Evolutionary conservation across 371 early-diverging fungal genomes (phyloP).

Genomic region (Thermomucor indicae-seudaticae): DNA sequence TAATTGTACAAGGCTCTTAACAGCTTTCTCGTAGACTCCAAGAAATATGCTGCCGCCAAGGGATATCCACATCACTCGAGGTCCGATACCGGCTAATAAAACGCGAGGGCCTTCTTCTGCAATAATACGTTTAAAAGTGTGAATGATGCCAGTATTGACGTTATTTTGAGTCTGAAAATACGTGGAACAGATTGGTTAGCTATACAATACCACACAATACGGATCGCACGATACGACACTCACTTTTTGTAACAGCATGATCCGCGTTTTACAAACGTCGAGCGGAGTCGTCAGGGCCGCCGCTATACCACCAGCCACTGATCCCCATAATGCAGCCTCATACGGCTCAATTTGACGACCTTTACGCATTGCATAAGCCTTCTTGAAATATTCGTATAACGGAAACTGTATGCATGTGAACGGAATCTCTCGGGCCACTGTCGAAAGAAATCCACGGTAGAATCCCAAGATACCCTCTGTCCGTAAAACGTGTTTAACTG

Average conservation of each 20-base stretch:
- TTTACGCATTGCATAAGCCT: constrained; percentile 37
- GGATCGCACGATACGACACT: not conserved
- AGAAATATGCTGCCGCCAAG: constrained; percentile 94
- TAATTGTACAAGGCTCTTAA: constrained; percentile 46
- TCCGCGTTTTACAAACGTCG: constrained; percentile 90
- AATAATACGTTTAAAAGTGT: constrained; percentile 71
- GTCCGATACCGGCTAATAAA: constrained; percentile 86
- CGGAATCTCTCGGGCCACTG: constrained; percentile 90
- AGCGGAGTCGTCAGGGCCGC: constrained; percentile 91
- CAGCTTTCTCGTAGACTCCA: constrained; percentile 88
- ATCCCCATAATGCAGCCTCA: constrained; percentile 88
- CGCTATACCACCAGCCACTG: constrained; percentile 87
- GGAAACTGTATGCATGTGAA: constrained; percentile 97
- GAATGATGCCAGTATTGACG: constrained; percentile 69
- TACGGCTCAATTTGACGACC: constrained; percentile 60
- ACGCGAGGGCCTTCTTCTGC: constrained; percentile 78
- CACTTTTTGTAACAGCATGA: constrained; percentile 80
- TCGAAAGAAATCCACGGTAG: constrained; percentile 89
- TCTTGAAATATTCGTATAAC: constrained; percentile 88
- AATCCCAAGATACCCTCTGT: constrained; percentile 83
- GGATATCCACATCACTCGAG: constrained; percentile 93
- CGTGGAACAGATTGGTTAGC: too few relatives aligned
- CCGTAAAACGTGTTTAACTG: constrained; percentile 56
- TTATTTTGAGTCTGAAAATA: too few relatives aligned
- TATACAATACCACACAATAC: not conserved